Conservation (phyloP, 192 early-diverging fungal genomes). For the Coemansia sp. region DNA sequence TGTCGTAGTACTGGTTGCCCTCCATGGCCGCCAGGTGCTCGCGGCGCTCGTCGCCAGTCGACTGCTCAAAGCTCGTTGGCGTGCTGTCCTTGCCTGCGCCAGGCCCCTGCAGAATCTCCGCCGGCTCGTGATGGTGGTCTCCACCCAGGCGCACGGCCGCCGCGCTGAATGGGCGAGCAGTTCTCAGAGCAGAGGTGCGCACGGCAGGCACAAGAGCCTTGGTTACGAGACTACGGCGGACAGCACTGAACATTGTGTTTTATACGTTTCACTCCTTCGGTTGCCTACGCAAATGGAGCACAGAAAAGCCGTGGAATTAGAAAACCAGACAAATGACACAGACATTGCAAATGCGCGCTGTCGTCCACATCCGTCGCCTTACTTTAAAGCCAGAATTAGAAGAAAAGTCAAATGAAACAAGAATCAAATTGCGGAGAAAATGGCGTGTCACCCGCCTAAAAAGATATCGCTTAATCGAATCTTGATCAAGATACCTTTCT, state of each 20-base stretch:
- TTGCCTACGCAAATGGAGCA: neutral
- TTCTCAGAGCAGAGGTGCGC: neutral
- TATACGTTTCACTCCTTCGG: neutral
- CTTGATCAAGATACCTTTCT: neutral
- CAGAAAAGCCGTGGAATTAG: too few species aligned
- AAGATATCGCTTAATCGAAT: slow-evolving; percentile 1
- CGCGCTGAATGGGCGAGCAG: slow-evolving; percentile 24
- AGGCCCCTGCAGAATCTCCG: slow-evolving; percentile 54
- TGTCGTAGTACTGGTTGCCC: slow-evolving; percentile 87
- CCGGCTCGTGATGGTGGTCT: slow-evolving; percentile 19
- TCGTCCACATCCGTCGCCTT: too few species aligned
- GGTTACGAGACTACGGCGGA: slow-evolving; percentile 31
- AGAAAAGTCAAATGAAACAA: neutral
- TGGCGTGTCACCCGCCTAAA: neutral
- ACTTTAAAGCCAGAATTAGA: neutral
- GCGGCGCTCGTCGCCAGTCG: slow-evolving; percentile 86
- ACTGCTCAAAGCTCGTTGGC: slow-evolving; percentile 82
- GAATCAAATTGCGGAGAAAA: neutral
- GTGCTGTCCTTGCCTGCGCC: slow-evolving; percentile 67
- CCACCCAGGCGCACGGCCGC: slow-evolving; percentile 26
- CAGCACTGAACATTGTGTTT: slow-evolving; percentile 40
- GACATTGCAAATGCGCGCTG: too few species aligned
- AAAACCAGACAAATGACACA: neutral
- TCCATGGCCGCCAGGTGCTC: slow-evolving; percentile 82
- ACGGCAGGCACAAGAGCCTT: slow-evolving; percentile 11